phyloP scores from a whole-genome alignment of 257 asterid genomes.

The Ilex asprella region DNA sequence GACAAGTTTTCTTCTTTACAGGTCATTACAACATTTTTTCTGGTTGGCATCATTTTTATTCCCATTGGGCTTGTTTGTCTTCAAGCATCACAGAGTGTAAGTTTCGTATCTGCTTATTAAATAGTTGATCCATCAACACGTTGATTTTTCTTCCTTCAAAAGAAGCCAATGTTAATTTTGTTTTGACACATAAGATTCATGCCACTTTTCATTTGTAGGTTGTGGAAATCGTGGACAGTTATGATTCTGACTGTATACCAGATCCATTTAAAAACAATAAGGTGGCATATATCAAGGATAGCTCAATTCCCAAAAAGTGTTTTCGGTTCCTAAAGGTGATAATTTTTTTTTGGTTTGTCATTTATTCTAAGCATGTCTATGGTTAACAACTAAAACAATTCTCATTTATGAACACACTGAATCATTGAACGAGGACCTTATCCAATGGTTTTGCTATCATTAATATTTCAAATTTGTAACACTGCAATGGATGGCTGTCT shows the following conservation, averaged over 20 bases:
- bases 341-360: not conserved
- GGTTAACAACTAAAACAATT: not conserved
- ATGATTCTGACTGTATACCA: slow-evolving; percentile 67
- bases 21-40: slow-evolving; percentile 58
- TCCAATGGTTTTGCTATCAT: too few relatives aligned
- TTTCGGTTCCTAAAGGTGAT: slow-evolving; percentile 47
- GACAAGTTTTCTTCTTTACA: slow-evolving; percentile 19
- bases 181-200: not conserved
- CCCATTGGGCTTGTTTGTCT: slow-evolving; percentile 61
- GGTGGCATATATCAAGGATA: slow-evolving; percentile 49
- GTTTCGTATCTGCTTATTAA: not conserved
- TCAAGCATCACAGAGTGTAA: slow-evolving; percentile 62
- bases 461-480: too few relatives aligned
- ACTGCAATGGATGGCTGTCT: too few relatives aligned
- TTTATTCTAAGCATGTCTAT: not conserved
- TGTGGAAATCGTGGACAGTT: slow-evolving; percentile 60
- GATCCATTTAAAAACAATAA: slow-evolving; percentile 40
- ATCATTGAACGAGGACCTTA: too few relatives aligned
- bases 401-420: too few relatives aligned
- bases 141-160: not conserved
- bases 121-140: too few relatives aligned
- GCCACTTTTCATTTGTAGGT: slow-evolving; percentile 35
- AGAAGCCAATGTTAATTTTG: not conserved
- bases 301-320: slow-evolving; percentile 58
- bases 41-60: slow-evolving; percentile 50